These are phyloP conservation scores for Yamadazyma buinensis DNA, from an alignment of 1,139 yeast genomes.

Conservation along the genomic window DNA sequence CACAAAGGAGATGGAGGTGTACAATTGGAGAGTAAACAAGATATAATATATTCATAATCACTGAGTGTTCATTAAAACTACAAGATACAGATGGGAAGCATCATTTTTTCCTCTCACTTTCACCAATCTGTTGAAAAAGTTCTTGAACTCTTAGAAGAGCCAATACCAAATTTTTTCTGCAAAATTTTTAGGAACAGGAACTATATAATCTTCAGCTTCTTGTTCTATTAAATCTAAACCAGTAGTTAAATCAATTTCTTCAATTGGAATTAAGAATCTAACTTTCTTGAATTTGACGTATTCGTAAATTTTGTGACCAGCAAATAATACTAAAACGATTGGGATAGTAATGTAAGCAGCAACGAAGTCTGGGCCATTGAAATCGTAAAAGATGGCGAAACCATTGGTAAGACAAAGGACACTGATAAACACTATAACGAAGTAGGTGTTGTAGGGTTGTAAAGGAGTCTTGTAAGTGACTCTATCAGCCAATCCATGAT, in stretches of 20 bases:
- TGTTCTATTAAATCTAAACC: conserved; percentile 43
- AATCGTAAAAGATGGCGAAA: conserved; percentile 52
- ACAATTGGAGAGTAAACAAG: too few species aligned
- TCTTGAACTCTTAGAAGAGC: conserved; percentile 17
- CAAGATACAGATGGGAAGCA: too few species aligned
- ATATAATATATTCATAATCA: too few species aligned
- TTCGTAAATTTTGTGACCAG: conserved; percentile 37
- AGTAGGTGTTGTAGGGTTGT: conserved; percentile 50
- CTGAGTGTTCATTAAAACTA: too few species aligned
- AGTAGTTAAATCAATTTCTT: conserved; percentile 42
- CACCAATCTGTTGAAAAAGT: too few species aligned
- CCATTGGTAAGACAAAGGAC: conserved; percentile 56
- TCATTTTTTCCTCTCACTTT: too few species aligned
- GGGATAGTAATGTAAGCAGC: conserved; percentile 65
- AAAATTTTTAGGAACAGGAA: conserved; percentile 31
- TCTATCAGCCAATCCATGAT: conserved; percentile 38
- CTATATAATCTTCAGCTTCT: conserved; percentile 29
- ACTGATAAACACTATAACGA: conserved; percentile 43
- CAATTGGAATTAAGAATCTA: conserved; percentile 23
- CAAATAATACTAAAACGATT: conserved; percentile 43
- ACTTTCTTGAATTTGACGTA: conserved; percentile 21
- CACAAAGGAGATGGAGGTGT: too few species aligned
- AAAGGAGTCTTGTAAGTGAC: conserved; percentile 46
- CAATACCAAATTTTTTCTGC: conserved; percentile 38
- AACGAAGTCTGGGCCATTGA: conserved; percentile 50